phyloP scores from a whole-genome alignment of 352 stramenopile species.

The Pythium dissotocum region DNA sequence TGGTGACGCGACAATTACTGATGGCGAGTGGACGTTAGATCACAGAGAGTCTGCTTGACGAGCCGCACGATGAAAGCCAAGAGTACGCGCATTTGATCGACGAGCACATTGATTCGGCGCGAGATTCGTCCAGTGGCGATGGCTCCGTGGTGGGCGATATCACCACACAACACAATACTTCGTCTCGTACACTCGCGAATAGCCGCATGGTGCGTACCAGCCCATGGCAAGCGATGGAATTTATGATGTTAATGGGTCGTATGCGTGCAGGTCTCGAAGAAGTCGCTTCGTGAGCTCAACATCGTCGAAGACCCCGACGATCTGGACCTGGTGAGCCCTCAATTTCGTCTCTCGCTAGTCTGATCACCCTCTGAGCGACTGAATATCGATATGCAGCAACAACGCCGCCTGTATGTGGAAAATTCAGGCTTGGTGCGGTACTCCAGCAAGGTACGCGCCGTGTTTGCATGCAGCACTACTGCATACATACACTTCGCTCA shows the following conservation, averaged over 20 bases:
- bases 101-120: constrained; percentile 62
- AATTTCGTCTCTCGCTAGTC: neutral
- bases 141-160: neutral
- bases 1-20: neutral
- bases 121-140: constrained; percentile 29
- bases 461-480: too few relatives aligned
- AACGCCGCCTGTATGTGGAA: constrained; percentile 26
- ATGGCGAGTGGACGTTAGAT: constrained; percentile 38
- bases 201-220: constrained; percentile 21
- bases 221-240: neutral
- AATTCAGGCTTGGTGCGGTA: constrained; percentile 16
- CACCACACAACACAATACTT: neutral
- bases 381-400: constrained; percentile 10
- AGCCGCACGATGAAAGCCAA: constrained; percentile 45
- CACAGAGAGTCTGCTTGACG: constrained; percentile 64
- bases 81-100: constrained; percentile 73
- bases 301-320: constrained; percentile 45
- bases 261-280: constrained; percentile 24
- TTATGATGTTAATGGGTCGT: neutral
- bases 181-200: neutral
- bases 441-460: constrained; percentile 22
- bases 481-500: too few relatives aligned
- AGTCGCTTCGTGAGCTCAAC: constrained; percentile 40
- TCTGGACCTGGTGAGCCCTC: constrained; percentile 51
- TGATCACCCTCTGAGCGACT: too few relatives aligned